These are phyloP conservation scores for Globisporangium cederbergense DNA, from an alignment of 352 stramenopile genomes.

Conservation along the genomic window DNA sequence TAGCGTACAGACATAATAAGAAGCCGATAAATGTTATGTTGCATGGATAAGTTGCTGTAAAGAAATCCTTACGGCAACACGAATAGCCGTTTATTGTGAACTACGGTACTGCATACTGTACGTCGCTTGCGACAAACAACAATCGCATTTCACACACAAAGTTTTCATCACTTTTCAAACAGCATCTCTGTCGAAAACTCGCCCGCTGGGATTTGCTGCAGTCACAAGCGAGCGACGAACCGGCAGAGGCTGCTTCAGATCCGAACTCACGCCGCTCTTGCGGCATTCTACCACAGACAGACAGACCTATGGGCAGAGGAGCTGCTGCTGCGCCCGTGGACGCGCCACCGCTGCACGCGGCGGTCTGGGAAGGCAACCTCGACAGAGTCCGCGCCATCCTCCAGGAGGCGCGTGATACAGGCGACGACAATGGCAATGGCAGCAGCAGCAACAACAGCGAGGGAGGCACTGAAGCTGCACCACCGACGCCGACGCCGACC, in stretches of 20 bases:
- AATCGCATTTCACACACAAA: no score
- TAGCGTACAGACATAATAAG: not conserved
- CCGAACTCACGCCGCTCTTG: not conserved
- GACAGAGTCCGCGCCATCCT: constrained; percentile 33
- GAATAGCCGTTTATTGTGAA: no score
- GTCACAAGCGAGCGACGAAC: no score
- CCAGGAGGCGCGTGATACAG: constrained; percentile 11
- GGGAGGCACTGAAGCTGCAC: no score
- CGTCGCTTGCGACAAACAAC: no score
- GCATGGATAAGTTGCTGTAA: no score
- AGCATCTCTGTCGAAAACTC: no score
- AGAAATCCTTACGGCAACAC: no score
- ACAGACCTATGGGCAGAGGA: not conserved
- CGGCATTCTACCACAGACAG: not conserved
- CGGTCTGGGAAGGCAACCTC: constrained; percentile 65
- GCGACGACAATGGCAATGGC: constrained; percentile 5
- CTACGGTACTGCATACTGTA: no score
- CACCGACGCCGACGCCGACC: not conserved
- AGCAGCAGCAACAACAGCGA: not conserved
- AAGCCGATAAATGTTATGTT: no score
- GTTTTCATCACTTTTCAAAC: no score
- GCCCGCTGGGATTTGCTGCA: no score
- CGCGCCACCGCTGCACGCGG: constrained; percentile 49
- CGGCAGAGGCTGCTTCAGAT: not conserved
- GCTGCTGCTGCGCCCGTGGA: not conserved